These are phyloP conservation scores for Apiospora malaysiana DNA, from an alignment of 2,329 filamentous ascomycete species.

Conservation along the genomic window DNA sequence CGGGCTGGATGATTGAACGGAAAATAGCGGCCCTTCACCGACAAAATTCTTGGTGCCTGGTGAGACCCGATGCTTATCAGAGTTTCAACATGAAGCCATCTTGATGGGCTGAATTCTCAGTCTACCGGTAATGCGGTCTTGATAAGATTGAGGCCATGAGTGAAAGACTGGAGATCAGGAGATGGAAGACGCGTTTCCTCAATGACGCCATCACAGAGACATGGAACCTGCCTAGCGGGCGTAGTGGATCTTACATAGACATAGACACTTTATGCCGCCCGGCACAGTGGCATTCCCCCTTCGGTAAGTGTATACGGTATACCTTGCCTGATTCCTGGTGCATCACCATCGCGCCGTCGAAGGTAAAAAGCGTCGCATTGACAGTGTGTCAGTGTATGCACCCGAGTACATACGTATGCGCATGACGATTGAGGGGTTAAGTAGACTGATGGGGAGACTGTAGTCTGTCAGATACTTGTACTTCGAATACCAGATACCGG, in stretches of 20 bases:
- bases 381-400: neutral
- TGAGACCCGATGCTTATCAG: neutral
- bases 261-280: neutral
- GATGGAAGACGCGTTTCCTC: slow-evolving; percentile 3
- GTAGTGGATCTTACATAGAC: neutral
- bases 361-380: slow-evolving; percentile 4
- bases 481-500: neutral
- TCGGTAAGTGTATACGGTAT: slow-evolving; percentile 14
- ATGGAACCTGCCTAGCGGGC: slow-evolving; percentile 15
- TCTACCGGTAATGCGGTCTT: neutral
- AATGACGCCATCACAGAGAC: neutral
- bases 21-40: neutral
- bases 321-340: neutral
- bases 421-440: neutral
- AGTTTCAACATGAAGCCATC: neutral
- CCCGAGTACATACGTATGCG: neutral
- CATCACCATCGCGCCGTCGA: neutral
- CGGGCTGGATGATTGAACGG: neutral
- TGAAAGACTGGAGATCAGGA: neutral
- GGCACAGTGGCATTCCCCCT: neutral
- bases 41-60: too few relatives aligned
- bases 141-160: neutral
- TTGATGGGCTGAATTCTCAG: neutral
- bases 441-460: neutral
- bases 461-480: too few relatives aligned